Percentiles rank a stretch among this genome's conserved stretches.
These are phyloP conservation scores for Dysphania ambrosioides DNA, from an alignment of 148 eudicot species.

Conservation along the genomic window DNA sequence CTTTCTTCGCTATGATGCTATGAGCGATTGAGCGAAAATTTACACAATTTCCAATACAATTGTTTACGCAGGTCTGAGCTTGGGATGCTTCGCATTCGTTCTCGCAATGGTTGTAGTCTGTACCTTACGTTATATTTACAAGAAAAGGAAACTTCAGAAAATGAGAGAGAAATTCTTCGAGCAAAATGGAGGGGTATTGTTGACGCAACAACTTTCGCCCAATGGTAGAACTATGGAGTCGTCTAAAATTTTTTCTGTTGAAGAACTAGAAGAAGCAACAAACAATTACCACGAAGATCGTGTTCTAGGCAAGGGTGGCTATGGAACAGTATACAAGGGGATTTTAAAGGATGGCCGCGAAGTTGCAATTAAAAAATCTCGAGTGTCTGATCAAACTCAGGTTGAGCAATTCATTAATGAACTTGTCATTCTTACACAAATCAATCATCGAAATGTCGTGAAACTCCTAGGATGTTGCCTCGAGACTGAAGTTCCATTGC, in stretches of 20 bases:
- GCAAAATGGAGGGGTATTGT: slow-evolving; percentile 25
- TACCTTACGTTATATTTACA: slow-evolving; percentile 1
- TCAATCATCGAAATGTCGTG: slow-evolving; percentile 34
- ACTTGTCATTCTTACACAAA: slow-evolving; percentile 23
- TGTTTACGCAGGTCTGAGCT: slow-evolving; percentile 12
- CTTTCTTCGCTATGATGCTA: no score
- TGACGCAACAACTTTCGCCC: slow-evolving; percentile 15
- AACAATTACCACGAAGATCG: slow-evolving; percentile 18
- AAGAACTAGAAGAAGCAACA: slow-evolving; percentile 19
- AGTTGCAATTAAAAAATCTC: slow-evolving; percentile 23
- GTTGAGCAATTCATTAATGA: slow-evolving; percentile 29
- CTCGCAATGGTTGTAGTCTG: neutral
- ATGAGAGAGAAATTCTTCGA: slow-evolving; percentile 19
- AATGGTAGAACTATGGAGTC: slow-evolving; percentile 1
- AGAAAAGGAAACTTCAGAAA: slow-evolving; percentile 9
- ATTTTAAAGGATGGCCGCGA: slow-evolving; percentile 22
- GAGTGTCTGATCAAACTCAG: slow-evolving; percentile 14
- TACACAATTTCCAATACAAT: neutral
- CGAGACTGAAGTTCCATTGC: slow-evolving; percentile 27
- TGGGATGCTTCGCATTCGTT: slow-evolving; percentile 10
- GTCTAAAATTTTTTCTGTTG: slow-evolving; percentile 16
- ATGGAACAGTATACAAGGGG: slow-evolving; percentile 26
- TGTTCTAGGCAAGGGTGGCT: slow-evolving; percentile 25
- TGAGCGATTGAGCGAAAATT: no score
- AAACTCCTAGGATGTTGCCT: slow-evolving; percentile 30